Percentiles rank a stretch among this genome's conserved stretches.
Conservation (phyloP, 192 early-diverging fungal genomes). For the Coemansia sp. region DNA sequence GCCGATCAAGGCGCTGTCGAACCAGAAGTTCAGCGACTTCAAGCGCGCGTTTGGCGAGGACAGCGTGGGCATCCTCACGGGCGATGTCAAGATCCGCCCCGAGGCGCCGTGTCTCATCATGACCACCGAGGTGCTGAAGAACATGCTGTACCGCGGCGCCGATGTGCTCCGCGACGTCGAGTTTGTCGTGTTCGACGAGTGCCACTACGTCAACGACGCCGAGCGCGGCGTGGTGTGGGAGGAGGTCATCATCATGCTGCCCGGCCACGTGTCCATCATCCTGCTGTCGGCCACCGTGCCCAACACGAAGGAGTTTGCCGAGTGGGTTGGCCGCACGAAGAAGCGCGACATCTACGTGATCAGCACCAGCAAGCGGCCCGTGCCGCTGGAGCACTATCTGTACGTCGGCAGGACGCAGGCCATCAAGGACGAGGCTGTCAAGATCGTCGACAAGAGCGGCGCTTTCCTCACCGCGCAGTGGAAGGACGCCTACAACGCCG, state of each 20-base stretch:
- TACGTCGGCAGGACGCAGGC: conserved; percentile 60
- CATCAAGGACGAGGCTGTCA: conserved; percentile 73
- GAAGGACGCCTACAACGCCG: conserved; percentile 74
- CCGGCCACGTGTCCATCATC: conserved; percentile 92
- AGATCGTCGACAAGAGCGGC: conserved; percentile 80
- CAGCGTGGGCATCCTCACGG: conserved; percentile 94
- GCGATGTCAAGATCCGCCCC: conserved; percentile 95
- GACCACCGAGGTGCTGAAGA: conserved; percentile 98
- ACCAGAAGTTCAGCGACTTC: conserved; percentile 99
- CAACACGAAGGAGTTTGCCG: conserved; percentile 98
- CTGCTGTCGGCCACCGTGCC: conserved; percentile 96
- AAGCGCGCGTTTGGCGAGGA: conserved; percentile 81
- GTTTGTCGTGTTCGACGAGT: conserved; percentile 99
- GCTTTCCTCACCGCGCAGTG: conserved; percentile 52
- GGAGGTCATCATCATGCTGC: conserved; percentile 99
- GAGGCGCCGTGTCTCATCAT: conserved; percentile 98
- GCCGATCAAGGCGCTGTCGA: conserved; percentile 97
- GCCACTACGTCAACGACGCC: conserved; percentile 95
- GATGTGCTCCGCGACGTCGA: conserved; percentile 97
- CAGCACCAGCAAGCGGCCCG: conserved; percentile 87
- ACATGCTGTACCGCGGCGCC: conserved; percentile 97
- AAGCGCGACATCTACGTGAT: conserved; percentile 98
- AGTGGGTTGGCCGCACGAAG: conserved; percentile 99
- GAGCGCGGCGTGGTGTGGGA: conserved; percentile 99
- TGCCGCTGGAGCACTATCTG: conserved; percentile 93